Conservation (phyloP, 768 basidiomycete species). For the Boletus sp. region DNA sequence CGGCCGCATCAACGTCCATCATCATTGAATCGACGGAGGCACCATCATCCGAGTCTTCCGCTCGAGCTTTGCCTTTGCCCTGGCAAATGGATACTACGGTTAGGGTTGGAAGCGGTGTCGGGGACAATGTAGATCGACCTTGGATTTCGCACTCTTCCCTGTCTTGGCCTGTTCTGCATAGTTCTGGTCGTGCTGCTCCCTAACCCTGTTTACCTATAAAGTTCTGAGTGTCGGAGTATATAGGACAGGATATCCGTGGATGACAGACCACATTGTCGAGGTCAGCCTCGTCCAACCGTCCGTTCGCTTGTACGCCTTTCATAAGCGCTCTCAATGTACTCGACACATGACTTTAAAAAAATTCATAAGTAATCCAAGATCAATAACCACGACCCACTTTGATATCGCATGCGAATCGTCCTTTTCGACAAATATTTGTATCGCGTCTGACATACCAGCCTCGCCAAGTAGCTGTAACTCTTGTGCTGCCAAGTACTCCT, state of each 20-base stretch:
- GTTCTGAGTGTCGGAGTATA: not conserved
- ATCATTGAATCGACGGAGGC: conserved; percentile 66
- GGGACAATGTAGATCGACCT: conserved; percentile 32
- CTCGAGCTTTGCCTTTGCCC: conserved; percentile 52
- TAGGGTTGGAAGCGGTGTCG: not conserved
- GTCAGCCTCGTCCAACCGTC: conserved; percentile 67
- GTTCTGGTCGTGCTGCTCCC: conserved; percentile 63
- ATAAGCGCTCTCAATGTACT: conserved; percentile 57
- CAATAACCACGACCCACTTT: conserved; percentile 48
- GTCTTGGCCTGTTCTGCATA: conserved; percentile 47
- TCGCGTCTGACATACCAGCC: conserved; percentile 88
- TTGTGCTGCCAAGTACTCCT: conserved; percentile 89
- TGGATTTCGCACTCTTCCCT: conserved; percentile 39
- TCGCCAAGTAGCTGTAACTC: conserved; percentile 90
- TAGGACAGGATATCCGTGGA: not conserved
- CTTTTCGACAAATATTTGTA: conserved; percentile 95
- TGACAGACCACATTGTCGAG: conserved; percentile 66
- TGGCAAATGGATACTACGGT: conserved; percentile 17
- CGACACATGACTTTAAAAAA: conserved; percentile 57
- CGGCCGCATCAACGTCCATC: conserved; percentile 65
- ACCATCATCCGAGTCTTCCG: conserved; percentile 49
- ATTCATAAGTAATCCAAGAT: not conserved
- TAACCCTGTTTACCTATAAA: conserved; percentile 62
- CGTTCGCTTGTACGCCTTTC: conserved; percentile 64
- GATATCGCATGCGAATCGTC: conserved; percentile 93